A percentile compares a stretch with the other conserved stretches of the same genome.
phyloP scores from a whole-genome alignment of 768 basidiomycete genomes.

The Rhizopogon rudus region DNA sequence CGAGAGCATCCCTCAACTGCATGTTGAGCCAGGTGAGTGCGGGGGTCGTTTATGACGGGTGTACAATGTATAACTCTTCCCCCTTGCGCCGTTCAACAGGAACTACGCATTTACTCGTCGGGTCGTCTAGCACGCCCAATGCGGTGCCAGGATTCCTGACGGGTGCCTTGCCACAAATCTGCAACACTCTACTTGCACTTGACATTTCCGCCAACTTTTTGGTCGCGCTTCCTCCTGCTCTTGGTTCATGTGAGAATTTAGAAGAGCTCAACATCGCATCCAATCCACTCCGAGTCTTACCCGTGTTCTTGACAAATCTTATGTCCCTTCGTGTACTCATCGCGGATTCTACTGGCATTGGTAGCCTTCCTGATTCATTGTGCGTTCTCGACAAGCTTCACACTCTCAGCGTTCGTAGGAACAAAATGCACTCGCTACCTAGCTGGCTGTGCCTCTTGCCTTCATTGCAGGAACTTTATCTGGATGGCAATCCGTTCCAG shows the following conservation, averaged over 20 bases:
- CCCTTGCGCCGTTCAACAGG: conserved; percentile 39
- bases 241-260: conserved; percentile 74
- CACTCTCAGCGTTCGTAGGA: conserved; percentile 84
- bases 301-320: conserved; percentile 78
- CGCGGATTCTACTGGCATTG: conserved; percentile 86
- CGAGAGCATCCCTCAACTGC: conserved; percentile 57
- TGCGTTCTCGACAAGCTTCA: conserved; percentile 75
- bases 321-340: conserved; percentile 80
- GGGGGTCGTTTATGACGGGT: not conserved
- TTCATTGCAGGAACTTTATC: conserved; percentile 75
- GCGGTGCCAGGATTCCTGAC: conserved; percentile 74
- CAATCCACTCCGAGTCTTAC: conserved; percentile 90
- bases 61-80: too few relatives aligned
- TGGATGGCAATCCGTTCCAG: conserved; percentile 97
- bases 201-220: conserved; percentile 92
- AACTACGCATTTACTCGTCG: conserved; percentile 90
- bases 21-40: conserved; percentile 66
- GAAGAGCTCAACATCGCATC: conserved; percentile 93
- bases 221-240: conserved; percentile 73
- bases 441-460: conserved; percentile 92
- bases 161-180: conserved; percentile 64
- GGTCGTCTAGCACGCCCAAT: conserved; percentile 74
- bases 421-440: conserved; percentile 86
- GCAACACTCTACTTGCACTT: conserved; percentile 77
- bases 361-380: conserved; percentile 70